Conservation (phyloP, 352 stramenopile species). For the Phytophthora constricta region DNA sequence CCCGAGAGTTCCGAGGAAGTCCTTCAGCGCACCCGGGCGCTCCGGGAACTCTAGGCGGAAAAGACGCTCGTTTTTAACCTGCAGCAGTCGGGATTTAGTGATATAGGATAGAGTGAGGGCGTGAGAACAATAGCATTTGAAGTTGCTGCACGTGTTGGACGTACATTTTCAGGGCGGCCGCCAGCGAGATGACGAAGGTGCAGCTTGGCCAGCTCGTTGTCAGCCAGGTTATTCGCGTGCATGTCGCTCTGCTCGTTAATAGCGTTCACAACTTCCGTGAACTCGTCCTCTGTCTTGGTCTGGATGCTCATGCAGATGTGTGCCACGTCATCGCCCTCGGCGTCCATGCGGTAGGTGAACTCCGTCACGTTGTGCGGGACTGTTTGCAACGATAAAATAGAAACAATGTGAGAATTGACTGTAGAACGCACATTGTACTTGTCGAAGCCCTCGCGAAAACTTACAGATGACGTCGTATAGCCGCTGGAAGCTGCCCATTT, state of each 20-base stretch:
- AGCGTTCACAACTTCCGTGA: conserved; percentile 62
- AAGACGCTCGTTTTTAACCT: conserved; percentile 92
- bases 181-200: conserved; percentile 97
- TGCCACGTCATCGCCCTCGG: conserved; percentile 73
- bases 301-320: conserved; percentile 97
- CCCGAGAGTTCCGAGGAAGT: conserved; percentile 93
- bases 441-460: conserved; percentile 6
- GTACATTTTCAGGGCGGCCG: conserved; percentile 80
- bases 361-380: conserved; percentile 93
- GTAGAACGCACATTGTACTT: neutral
- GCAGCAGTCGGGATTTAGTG: neutral
- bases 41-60: conserved; percentile 98
- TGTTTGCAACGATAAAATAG: conserved; percentile 21
- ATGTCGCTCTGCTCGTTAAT: conserved; percentile 87
- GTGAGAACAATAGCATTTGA: neutral
- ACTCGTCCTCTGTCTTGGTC: conserved; percentile 75
- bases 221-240: conserved; percentile 92
- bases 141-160: conserved; percentile 8
- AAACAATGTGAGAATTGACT: neutral
- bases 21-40: conserved; percentile 87
- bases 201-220: conserved; percentile 96
- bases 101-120: neutral
- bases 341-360: conserved; percentile 97
- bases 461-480: conserved; percentile 83
- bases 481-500: conserved; percentile 91